Base-by-base conservation (phyloP, 352 stramenopile species). In the Globisporangium uncinulatum region DNA sequence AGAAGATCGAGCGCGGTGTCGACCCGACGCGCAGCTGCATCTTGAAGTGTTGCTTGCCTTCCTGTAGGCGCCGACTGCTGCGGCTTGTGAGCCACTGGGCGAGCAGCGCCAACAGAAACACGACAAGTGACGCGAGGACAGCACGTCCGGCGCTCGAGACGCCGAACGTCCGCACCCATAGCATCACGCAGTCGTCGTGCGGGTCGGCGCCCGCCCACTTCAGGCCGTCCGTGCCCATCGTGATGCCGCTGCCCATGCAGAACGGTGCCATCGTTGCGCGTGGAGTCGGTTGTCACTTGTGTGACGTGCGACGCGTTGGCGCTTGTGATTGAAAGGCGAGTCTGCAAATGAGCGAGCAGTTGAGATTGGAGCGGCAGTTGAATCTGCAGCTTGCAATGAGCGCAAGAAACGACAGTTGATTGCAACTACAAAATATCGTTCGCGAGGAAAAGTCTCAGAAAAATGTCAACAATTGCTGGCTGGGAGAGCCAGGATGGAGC, bases 141-240 rank as follows among this genome's bases (percentile, higher is more conserved):
- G 69, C 69, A 42, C 78, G 72, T 1, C 39, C 56, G 46, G 54
- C 43, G 67, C 66, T 87, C 59, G 79, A 86, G 51, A 91, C 67
- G 11, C 74, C 75, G 59, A 85, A 77, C 13, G 34, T 48, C 50
- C 80, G 63, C 24, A 70, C 61, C 81, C 78, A 91, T 34, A 91
- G 69, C 76, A 86, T 76, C 39, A 73, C 65, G 63, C 81, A 91
- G 73, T 91, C 81, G 52, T 65, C 60, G 34, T 70, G 59, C 6
- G 64, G 59, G 51, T 78, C 65, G 36, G 56, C 60, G 49, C 80
- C 76, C 4, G 65, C 56, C 67, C 79, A 79, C 41, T 77, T 70
- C 54, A 91, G 68, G 4, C 80, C 80, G 29, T 66, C 59, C 49
- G 69, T 74, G 57, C 80, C 80, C 80, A 90, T 90, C 45, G 63